These are phyloP conservation scores for Hevea brasiliensis DNA, from an alignment of 345 rosid species.

Conservation along the genomic window DNA sequence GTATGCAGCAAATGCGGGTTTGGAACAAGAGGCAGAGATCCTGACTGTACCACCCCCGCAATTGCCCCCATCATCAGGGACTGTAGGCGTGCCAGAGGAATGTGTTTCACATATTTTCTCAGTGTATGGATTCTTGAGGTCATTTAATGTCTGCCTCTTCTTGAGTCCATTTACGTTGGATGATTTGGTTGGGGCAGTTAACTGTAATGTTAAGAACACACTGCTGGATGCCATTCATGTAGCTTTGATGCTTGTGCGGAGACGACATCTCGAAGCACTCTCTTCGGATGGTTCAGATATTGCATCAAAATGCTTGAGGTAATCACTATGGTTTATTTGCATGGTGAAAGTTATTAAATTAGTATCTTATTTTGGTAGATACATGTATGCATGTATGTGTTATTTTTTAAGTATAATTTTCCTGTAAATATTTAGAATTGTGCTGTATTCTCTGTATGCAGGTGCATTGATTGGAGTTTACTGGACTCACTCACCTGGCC, in stretches of 20 bases:
- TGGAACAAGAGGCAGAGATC: slow-evolving; percentile 40
- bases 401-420: neutral
- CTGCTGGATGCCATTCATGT: slow-evolving; percentile 83
- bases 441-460: slow-evolving; percentile 39
- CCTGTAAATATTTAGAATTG: slow-evolving; percentile 7
- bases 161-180: slow-evolving; percentile 82
- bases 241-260: slow-evolving; percentile 64
- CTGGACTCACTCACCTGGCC: slow-evolving; percentile 96
- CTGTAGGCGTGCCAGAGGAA: slow-evolving; percentile 74
- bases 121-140: slow-evolving; percentile 77
- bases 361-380: neutral
- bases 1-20: slow-evolving; percentile 36
- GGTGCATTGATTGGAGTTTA: slow-evolving; percentile 90
- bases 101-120: slow-evolving; percentile 70
- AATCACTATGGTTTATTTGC: slow-evolving; percentile 3
- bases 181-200: slow-evolving; percentile 86
- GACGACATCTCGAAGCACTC: slow-evolving; percentile 59
- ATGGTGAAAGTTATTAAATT: neutral
- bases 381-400: neutral
- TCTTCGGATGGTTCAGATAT: slow-evolving; percentile 69
- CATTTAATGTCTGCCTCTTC: slow-evolving; percentile 69
- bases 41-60: slow-evolving; percentile 45
- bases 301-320: slow-evolving; percentile 87
- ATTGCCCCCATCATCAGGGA: slow-evolving; percentile 82
- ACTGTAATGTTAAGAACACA: slow-evolving; percentile 61